Percentiles rank a stretch among this genome's conserved stretches.
phyloP scores from a whole-genome alignment of 1,284 basidiomycete genomes.

The Sphaerobolus stellatus region DNA sequence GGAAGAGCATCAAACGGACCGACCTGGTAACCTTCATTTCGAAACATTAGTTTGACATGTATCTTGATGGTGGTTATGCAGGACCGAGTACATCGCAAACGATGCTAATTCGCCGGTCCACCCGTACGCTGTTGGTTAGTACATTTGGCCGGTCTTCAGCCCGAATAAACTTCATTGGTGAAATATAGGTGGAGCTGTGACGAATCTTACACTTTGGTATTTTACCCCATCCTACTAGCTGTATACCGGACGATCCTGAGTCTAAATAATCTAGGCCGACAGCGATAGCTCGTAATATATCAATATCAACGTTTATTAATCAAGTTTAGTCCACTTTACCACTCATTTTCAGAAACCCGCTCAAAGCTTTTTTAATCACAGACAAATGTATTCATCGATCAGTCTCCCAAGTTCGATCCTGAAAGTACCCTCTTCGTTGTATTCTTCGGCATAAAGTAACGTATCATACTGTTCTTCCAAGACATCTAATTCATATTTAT shows the following conservation, averaged over 20 bases:
- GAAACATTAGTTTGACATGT: not conserved
- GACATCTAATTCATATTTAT: not conserved
- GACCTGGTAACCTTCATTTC: conserved; percentile 9
- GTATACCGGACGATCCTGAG: not conserved
- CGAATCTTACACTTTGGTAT: conserved; percentile 15
- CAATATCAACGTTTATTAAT: conserved; percentile 15
- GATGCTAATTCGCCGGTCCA: conserved; percentile 11
- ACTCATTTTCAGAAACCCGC: not conserved
- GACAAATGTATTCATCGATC: conserved; percentile 2
- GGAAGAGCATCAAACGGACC: conserved; percentile 18
- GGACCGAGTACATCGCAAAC: conserved; percentile 17
- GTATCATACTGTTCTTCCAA: not conserved
- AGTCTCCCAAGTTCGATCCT: not conserved
- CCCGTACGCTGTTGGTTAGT: conserved; percentile 13
- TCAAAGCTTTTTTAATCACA: not conserved
- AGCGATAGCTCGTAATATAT: conserved; percentile 14
- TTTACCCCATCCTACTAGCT: not conserved
- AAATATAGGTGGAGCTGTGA: conserved; percentile 13
- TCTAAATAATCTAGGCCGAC: conserved; percentile 10
- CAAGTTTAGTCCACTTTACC: conserved; percentile 6
- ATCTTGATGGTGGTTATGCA: not conserved
- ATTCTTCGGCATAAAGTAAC: conserved; percentile 9
- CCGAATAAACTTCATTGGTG: too few species aligned
- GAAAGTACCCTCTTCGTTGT: conserved; percentile 2
- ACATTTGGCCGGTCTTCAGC: not conserved